A percentile compares a stretch with the other conserved stretches of the same genome.
phyloP scores from a whole-genome alignment of 1,284 basidiomycete genomes.

The Ceratobasidium theobromae region DNA sequence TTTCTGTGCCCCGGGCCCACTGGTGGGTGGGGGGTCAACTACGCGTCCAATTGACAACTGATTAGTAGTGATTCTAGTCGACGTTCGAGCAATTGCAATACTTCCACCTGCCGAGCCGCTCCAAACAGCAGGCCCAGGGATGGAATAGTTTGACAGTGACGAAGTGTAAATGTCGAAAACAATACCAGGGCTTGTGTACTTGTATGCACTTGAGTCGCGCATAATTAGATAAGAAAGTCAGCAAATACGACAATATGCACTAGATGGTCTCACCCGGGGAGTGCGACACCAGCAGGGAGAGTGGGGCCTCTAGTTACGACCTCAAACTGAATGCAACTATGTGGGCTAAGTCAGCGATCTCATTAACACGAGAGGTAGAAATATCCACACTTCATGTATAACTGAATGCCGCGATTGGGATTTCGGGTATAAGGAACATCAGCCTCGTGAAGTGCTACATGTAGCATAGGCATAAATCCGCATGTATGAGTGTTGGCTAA shows the following conservation, averaged over 20 bases:
- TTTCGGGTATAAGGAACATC: neutral
- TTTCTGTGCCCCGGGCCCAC: neutral
- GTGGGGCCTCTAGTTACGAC: neutral
- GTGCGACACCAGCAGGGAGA: conserved; percentile 9
- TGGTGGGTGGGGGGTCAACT: too few relatives aligned
- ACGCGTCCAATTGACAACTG: too few relatives aligned
- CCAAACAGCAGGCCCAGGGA: conserved; percentile 15
- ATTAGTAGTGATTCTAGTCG: neutral
- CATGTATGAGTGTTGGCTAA: too few relatives aligned
- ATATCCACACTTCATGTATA: neutral
- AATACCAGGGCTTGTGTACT: conserved; percentile 6
- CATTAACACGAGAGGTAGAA: too few relatives aligned
- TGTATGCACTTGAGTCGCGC: neutral
- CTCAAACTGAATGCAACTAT: conserved; percentile 2
- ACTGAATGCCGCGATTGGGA: neutral
- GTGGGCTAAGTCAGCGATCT: neutral
- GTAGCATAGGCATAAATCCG: neutral
- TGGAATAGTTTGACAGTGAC: neutral
- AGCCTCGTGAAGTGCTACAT: neutral
- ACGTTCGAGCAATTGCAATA: neutral
- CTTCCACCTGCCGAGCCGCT: neutral
- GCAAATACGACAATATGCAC: neutral
- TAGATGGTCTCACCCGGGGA: neutral
- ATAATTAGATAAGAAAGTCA: neutral
- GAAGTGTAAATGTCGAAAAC: neutral